These are phyloP conservation scores for Termitomyces sp. DNA, from an alignment of 768 basidiomycete species.

Conservation along the genomic window DNA sequence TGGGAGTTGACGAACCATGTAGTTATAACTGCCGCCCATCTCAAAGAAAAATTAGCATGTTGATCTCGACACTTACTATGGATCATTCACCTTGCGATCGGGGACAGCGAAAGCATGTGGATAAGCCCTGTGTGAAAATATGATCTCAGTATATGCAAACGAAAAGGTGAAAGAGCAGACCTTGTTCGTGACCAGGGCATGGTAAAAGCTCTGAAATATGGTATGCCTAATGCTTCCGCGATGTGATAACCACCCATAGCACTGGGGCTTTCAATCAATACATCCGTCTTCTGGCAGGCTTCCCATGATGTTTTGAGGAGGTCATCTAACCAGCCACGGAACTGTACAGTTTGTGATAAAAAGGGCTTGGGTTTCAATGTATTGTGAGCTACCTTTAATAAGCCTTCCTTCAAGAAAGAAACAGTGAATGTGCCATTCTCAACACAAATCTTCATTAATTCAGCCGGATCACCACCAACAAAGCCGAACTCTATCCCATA, in stretches of 20 bases:
- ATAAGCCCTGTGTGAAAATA: constrained; percentile 57
- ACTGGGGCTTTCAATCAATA: constrained; percentile 91
- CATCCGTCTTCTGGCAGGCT: constrained; percentile 91
- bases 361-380: constrained; percentile 1
- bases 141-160: constrained; percentile 1
- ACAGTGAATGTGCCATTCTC: constrained; percentile 98
- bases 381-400: constrained; percentile 61
- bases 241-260: constrained; percentile 98
- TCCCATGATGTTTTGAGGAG: constrained; percentile 93
- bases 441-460: constrained; percentile 95
- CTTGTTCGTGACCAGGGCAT: constrained; percentile 98
- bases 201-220: constrained; percentile 93
- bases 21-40: constrained; percentile 98
- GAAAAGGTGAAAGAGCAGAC: constrained; percentile 24
- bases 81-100: constrained; percentile 67
- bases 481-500: constrained; percentile 94
- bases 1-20: constrained; percentile 62
- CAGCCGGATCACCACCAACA: constrained; percentile 96
- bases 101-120: constrained; percentile 98
- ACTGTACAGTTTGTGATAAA: constrained; percentile 40
- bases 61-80: not conserved
- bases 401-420: constrained; percentile 86
- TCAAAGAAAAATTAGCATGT: constrained; percentile 23
- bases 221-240: constrained; percentile 88
- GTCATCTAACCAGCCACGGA: constrained; percentile 97